These are phyloP conservation scores for Bjerkandera adusta DNA, from an alignment of 1,284 basidiomycete species.

Conservation along the genomic window DNA sequence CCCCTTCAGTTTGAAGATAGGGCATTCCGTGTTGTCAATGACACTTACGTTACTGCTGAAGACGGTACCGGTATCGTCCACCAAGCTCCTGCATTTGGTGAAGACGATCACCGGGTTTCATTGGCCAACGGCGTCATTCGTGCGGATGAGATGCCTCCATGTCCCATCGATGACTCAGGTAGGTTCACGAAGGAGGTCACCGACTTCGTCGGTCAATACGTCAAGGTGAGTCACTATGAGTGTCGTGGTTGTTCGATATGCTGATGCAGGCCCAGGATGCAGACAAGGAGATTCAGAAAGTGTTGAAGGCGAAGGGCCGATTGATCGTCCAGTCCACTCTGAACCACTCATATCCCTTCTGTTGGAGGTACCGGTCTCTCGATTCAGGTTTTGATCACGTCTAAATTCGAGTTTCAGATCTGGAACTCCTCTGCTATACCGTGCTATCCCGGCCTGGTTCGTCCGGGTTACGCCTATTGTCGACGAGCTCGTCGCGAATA, in stretches of 20 bases:
- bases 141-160: slow-evolving; percentile 92
- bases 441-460: slow-evolving; percentile 96
- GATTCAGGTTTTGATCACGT: slow-evolving; percentile 10
- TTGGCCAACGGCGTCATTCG: slow-evolving; percentile 81
- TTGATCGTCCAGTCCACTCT: slow-evolving; percentile 88
- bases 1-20: slow-evolving; percentile 79
- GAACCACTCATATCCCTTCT: slow-evolving; percentile 95
- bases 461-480: slow-evolving; percentile 85
- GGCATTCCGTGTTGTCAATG: slow-evolving; percentile 88
- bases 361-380: slow-evolving; percentile 80
- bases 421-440: slow-evolving; percentile 94
- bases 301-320: slow-evolving; percentile 85
- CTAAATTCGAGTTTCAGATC: slow-evolving; percentile 52
- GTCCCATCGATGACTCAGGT: slow-evolving; percentile 91
- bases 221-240: slow-evolving; percentile 66
- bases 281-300: slow-evolving; percentile 93
- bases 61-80: slow-evolving; percentile 99
- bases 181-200: slow-evolving; percentile 87
- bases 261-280: slow-evolving; percentile 59
- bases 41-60: slow-evolving; percentile 91
- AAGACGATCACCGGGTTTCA: slow-evolving; percentile 96
- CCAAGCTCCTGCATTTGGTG: slow-evolving; percentile 98
- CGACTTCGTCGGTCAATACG: slow-evolving; percentile 88
- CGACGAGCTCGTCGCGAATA: slow-evolving; percentile 88
- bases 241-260: not conserved